Conservation (phyloP, 164 flowering plant species). For the Platanus orientalis region DNA sequence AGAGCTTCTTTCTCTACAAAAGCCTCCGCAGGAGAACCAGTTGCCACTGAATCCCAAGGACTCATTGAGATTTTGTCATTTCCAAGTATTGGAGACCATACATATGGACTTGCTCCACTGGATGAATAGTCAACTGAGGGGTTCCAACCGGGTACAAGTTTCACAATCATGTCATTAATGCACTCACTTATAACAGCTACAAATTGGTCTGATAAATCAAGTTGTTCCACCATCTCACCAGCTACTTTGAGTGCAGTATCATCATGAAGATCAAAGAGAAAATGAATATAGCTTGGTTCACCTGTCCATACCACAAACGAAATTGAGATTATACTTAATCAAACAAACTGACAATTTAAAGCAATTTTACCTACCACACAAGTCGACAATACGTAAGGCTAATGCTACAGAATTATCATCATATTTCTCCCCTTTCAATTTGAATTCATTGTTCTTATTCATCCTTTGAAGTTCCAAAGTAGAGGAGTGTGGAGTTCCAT, state of each 20-base stretch:
- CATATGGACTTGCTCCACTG: conserved; percentile 13
- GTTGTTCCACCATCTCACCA: conserved; percentile 76
- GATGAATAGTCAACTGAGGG: conserved; percentile 24
- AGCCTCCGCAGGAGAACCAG: conserved; percentile 5
- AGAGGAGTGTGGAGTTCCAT: conserved; percentile 19
- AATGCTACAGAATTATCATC: conserved; percentile 47
- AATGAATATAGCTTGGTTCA: conserved; percentile 47
- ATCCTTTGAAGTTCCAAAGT: conserved; percentile 35
- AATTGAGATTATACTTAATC: neutral
- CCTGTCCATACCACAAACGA: conserved; percentile 33
- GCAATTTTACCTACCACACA: conserved; percentile 33
- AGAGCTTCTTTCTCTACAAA: conserved; percentile 8
- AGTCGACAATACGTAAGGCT: conserved; percentile 47
- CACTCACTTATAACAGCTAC: conserved; percentile 51
- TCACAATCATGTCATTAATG: conserved; percentile 50
- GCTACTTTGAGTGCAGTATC: conserved; percentile 68
- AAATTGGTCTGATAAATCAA: conserved; percentile 46
- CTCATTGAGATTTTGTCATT: conserved; percentile 12
- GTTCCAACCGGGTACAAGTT: conserved; percentile 47
- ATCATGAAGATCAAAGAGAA: conserved; percentile 49
- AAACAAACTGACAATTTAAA: neutral
- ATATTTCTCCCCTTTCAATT: conserved; percentile 42
- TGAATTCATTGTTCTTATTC: conserved; percentile 41
- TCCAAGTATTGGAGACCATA: conserved; percentile 8
- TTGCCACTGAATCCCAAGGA: conserved; percentile 16